Evolutionary conservation across 2,329 filamentous ascomycete genomes (phyloP), one percentile per base, ranked within the genome.

Genomic region (Epicoccum sorghinum): DNA sequence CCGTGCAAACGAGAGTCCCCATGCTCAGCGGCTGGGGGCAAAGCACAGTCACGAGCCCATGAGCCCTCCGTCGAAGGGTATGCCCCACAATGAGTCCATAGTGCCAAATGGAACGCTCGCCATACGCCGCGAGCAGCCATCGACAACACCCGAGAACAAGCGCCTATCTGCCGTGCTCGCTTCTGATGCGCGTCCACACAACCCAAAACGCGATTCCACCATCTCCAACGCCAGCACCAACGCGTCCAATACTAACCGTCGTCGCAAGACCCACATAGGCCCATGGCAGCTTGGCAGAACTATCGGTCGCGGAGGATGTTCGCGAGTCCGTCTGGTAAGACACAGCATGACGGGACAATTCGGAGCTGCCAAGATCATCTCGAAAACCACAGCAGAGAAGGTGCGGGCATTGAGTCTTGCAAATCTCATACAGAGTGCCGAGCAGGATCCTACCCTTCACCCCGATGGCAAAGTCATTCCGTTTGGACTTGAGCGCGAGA

Each of bases 321-420:
- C 92, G 12, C 86, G 91, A 25, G 95, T 99, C 13, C 85, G 93
- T 49, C 80, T 95, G 32, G 96, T 93, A 22, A 87, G 91, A 59
- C 93, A 99, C 77, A 83, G 82, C 23, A 77, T 86, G 22, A 95
- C 91, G 4, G 86, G 89, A 8, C 89, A 96, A 67, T 82, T 88
- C 44, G 95, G 92, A 4, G 95, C 95, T 2, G 89, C 97, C 70
- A 99, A 99, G 79, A 98, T 99, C 67, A 90, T 99, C 25, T 91
- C 91, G 53, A 93, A 96, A 74, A 73, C 74, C 53, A 89, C 86
- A 47, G 91, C 90, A 10, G 87, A 90, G 56, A 84, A 93, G 67
- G 88, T 91, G 1, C 89, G 95, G 60, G 91, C 92, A 46, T 88
- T 91, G 62, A 97, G 93, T 72, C 83, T 97, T 71, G 89, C 89